Base-by-base conservation (phyloP, 1,139 yeast species). In the Eremothecium gossypii region DNA sequence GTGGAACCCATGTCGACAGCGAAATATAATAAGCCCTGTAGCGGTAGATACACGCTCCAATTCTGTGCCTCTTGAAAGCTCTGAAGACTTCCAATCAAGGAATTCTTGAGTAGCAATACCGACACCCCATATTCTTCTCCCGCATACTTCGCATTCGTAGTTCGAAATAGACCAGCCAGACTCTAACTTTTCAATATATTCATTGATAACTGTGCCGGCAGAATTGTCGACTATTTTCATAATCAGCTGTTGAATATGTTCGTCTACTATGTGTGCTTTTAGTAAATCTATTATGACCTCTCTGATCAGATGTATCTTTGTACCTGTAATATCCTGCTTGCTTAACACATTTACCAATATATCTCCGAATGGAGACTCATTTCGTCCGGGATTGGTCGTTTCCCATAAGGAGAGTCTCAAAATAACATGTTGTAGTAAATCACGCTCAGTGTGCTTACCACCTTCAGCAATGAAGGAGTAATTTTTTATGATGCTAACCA, bases 1-100 rank as follows among this genome's bases (percentile, higher is more conserved):
- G 57, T 86, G 95, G 55, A 81, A 85, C 0, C 80, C 77, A 61
- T 86, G 95, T 3, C 67, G 66, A 52, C 83, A 77, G 40, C 66
- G 66, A 53, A 77, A 77, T 7, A 74, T 66, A 5, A 73, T 66
- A 10, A 76, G 44, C n/a, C 38, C 41, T 8, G 39, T 33, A 4
- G 34, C 12, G 10, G 32, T 45, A 38, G 30, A 37, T 35, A 38
- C 28, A 9, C 39, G 31, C n/a, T 3, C n/a, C 8, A 6, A 10
- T 10, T 14, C 35, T 11, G 4, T 11, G 5, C 17, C 35, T 3
- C 6, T 32, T 14, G 5, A 6, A 12, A 10, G 35, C n/a, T 33
- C 47, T 41, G 39, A 47, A 49, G 33, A 34, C 48, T 12, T 48
- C 83, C 83, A 78, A 2, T 55, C 43, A 32, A 58, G 59, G 43